Base-by-base conservation (phyloP, 2,329 filamentous ascomycete species). In the Colletotrichum gigasporum region DNA sequence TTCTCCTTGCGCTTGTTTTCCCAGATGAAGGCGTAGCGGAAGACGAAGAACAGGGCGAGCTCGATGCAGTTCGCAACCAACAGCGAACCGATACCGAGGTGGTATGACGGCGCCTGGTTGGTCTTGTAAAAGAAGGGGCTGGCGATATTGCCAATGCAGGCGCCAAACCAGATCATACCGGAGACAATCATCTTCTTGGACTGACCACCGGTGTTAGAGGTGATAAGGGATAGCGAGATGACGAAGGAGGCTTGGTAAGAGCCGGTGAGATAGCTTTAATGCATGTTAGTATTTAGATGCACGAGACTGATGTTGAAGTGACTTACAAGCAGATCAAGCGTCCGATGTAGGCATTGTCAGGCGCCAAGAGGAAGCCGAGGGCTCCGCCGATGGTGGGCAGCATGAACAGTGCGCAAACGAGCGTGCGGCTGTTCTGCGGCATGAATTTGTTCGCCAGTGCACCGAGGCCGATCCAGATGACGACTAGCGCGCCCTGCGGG, bases 161-260 rank as follows among this genome's bases (percentile, higher is more conserved):
- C 85, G 0, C 85, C 86, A 9, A 89, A 77, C 75, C 87, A 89
- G 2, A 88, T 78, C 60, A 87, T 82, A 1, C 84, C 86, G 20
- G 87, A 88, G n/a, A 86, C 87, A 24, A 89, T 83, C 45, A 89
- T 86, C 71, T 90, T 88, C 71, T 89, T 89, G 1, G 86, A 87
- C 66, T 88, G 85, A 0, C 86, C 86, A 1, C 78, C 81, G 0
- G 80, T 81, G 68, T 86, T 85, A 35, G 81, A 81, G 0, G 82
- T 83, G 41, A 80, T 80, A 62, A 85, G 77, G 1, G 79, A 80
- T 0, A 85, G 73, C 2, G 70, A 74, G 20, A 80, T 72, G 44
- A 79, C 76, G 30, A 78, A 79, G 0, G 78, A 79, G 0, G 78
- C 77, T 37, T 79, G 76, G 64, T 79, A 78, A 1, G 76, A 79